Conservation (phyloP, 495 filamentous ascomycete genomes). For the Margaritispora aquatica region DNA sequence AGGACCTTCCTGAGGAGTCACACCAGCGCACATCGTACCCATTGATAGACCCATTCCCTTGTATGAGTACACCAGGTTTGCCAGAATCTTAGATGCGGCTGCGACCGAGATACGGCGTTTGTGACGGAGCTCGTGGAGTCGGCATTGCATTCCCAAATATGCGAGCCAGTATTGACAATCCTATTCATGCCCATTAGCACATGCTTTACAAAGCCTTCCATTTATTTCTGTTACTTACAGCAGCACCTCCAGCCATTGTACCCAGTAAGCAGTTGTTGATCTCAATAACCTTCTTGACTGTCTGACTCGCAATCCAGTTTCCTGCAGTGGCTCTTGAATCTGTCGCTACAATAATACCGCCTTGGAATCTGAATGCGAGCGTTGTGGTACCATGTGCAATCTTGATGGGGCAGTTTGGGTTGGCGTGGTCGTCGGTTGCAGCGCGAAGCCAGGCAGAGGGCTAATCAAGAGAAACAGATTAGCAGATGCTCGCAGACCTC, state of each 20-base stretch:
- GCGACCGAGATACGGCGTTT: slow-evolving; percentile 97
- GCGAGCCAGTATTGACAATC: slow-evolving; percentile 99
- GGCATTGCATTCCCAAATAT: slow-evolving; percentile 98
- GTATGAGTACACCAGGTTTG: slow-evolving; percentile 96
- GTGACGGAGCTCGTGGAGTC: slow-evolving; percentile 96
- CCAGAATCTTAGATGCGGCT: slow-evolving; percentile 95
- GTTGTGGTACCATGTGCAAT: slow-evolving; percentile 98
- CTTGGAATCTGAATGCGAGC: slow-evolving; percentile 95
- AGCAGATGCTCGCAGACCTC: background rate
- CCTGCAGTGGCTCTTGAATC: slow-evolving; percentile 95
- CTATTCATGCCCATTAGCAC: slow-evolving; percentile 31
- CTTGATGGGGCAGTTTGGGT: slow-evolving; percentile 96
- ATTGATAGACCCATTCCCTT: slow-evolving; percentile 97
- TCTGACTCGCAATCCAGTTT: slow-evolving; percentile 98
- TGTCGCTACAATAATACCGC: slow-evolving; percentile 95
- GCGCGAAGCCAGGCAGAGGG: slow-evolving; percentile 90
- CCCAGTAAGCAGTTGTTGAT: slow-evolving; percentile 87
- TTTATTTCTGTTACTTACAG: slow-evolving; percentile 44
- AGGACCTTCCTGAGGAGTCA: slow-evolving; percentile 92
- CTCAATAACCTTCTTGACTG: slow-evolving; percentile 98
- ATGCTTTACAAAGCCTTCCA: background rate
- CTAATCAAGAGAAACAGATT: slow-evolving; percentile 36
- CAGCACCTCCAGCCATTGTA: slow-evolving; percentile 97
- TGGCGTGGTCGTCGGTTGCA: slow-evolving; percentile 92
- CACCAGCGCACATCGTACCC: slow-evolving; percentile 98